Evolutionary conservation across 768 basidiomycete genomes (phyloP).

Genomic region (Trametes cubensis): DNA sequence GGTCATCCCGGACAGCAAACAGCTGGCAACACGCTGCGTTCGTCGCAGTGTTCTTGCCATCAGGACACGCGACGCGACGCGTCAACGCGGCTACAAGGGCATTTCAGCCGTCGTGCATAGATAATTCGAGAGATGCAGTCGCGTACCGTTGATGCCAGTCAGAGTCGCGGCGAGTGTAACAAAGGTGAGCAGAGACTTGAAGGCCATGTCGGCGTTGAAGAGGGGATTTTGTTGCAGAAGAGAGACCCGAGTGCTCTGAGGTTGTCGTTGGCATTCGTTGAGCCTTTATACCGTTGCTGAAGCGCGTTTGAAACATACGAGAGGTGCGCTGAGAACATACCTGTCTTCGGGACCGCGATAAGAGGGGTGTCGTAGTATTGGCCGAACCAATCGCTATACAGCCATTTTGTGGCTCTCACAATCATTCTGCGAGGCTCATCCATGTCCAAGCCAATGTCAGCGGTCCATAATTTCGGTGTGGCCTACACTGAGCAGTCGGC

Average conservation of each 20-base stretch:
- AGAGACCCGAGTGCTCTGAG: slow-evolving; percentile 11
- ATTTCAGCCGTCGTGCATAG: too few relatives aligned
- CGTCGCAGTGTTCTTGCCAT: slow-evolving; percentile 32
- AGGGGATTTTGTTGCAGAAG: background rate
- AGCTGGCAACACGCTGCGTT: slow-evolving; percentile 37
- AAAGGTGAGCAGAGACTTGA: slow-evolving; percentile 24
- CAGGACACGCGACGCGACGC: slow-evolving; percentile 33
- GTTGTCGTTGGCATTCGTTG: background rate
- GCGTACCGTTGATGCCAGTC: slow-evolving; percentile 19
- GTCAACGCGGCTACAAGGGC: slow-evolving; percentile 26
- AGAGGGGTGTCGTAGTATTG: background rate
- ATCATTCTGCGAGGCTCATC: background rate
- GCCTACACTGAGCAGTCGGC: background rate
- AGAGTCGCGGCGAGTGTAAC: slow-evolving; percentile 22
- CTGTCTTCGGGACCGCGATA: background rate
- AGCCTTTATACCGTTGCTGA: slow-evolving; percentile 8
- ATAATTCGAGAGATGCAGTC: background rate
- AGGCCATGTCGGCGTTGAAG: slow-evolving; percentile 22
- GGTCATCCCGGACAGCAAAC: slow-evolving; percentile 35
- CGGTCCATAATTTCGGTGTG: background rate
- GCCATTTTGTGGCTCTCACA: background rate
- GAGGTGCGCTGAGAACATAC: background rate
- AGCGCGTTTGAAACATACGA: background rate
- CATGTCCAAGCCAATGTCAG: background rate
- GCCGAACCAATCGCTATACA: background rate